phyloP scores from a whole-genome alignment of 495 filamentous ascomycete genomes.

The Stereocaulon alpinum region DNA sequence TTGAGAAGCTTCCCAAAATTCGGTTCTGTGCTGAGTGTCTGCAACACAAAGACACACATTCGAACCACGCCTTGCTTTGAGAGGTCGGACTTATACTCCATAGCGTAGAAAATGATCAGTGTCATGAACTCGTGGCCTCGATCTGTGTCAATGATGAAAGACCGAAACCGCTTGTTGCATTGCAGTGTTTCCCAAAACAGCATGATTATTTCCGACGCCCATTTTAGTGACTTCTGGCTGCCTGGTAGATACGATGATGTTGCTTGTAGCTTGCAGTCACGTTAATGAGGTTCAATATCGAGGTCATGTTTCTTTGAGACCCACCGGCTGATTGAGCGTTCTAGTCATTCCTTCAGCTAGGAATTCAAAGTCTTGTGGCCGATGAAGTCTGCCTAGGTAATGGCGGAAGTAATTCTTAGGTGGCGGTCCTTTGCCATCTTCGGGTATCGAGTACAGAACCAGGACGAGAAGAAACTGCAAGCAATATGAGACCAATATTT shows the following conservation, averaged over 20 bases:
- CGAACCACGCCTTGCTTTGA: constrained; percentile 86
- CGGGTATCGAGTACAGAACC: constrained; percentile 83
- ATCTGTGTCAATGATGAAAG: constrained; percentile 94
- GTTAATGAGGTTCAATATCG: background rate
- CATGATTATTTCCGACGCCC: constrained; percentile 93
- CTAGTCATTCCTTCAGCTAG: constrained; percentile 92
- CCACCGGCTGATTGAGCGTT: constrained; percentile 73
- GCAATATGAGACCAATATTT: constrained; percentile 83
- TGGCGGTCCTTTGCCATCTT: constrained; percentile 47
- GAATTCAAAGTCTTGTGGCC: constrained; percentile 96
- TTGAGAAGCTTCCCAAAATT: constrained; percentile 88
- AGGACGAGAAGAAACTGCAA: constrained; percentile 84
- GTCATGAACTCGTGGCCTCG: constrained; percentile 88
- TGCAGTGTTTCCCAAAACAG: constrained; percentile 96
- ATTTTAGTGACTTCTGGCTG: constrained; percentile 68
- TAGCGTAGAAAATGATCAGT: constrained; percentile 81
- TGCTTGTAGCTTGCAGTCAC: constrained; percentile 48
- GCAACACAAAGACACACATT: constrained; percentile 94
- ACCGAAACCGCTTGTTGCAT: constrained; percentile 95
- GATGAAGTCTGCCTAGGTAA: constrained; percentile 82
- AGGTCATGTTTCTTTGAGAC: background rate
- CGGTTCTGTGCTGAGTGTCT: constrained; percentile 87
- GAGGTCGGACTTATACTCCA: constrained; percentile 74
- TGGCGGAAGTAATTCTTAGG: constrained; percentile 90
- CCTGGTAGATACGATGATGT: constrained; percentile 83